Base-by-base conservation (phyloP, 2,329 filamentous ascomycete genomes). In the Sarocladiaceae sp. region DNA sequence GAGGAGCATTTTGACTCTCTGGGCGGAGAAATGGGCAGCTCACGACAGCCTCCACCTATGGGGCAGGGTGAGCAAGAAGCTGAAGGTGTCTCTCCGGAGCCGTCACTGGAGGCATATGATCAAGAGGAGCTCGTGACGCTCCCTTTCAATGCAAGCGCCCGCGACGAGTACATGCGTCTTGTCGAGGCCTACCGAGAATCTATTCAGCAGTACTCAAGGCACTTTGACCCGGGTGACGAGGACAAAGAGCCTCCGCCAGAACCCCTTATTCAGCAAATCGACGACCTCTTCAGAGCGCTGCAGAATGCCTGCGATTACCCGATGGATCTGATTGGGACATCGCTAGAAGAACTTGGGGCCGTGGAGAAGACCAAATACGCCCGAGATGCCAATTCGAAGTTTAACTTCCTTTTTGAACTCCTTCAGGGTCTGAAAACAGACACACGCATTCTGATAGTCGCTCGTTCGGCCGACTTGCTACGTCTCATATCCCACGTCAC, bases 221-320 rank as follows among this genome's bases (percentile, higher is more conserved):
- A 55, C 59, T 1, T 73, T 78, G 44, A 66, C 55, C n/a, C n/a
- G n/a, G n/a, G n/a, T n/a, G 15, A 58, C 3, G 65, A 70, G 23
- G 59, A 59, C 3, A 60, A 60, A 20, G 48, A 55, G 18, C 58
- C 63, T 12, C 71, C 75, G 0, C 62, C 67, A 6, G 48, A 59
- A 2, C 51, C 52, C 2, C 51, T 74, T 2, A 57, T 74, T 5
- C 55, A 59, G 11, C 70, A 65, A 41, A 67, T 83, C 7, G 69
- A 80, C 48, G 53, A 60, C 6, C 62, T 82, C 49, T 67, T 83
- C 33, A 60, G 65, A 16, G 61, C 62, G 27, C 63, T 83, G 9
- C 62, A 71, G 33, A 70, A 75, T 44, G 60, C 80, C 16, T 80
- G 77, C 53, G 77, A 82, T 53, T 70, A 78, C 31, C 78, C 76